Evolutionary conservation across 768 basidiomycete genomes (phyloP).

Genomic region (Solioccasus polychromus): DNA sequence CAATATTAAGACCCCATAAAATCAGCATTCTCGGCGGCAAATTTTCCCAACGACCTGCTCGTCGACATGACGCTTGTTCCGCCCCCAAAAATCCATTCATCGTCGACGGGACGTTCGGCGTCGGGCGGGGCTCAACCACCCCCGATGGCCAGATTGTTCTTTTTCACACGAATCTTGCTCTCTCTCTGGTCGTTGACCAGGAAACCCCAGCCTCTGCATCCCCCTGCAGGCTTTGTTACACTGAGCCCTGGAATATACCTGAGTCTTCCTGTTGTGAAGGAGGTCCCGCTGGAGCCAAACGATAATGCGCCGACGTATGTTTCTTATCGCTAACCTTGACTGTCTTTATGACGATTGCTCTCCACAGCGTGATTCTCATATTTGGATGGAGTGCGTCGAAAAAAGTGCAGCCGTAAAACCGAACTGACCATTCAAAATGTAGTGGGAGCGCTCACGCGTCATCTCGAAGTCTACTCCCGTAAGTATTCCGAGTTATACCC

Average conservation of each 20-base stretch:
- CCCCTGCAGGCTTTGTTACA: constrained; percentile 16
- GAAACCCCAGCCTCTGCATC: constrained; percentile 9
- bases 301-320: constrained; percentile 22
- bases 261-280: neutral
- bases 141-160: no score
- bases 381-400: constrained; percentile 32
- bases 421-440: neutral
- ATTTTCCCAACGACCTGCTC: no score
- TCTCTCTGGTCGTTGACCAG: neutral
- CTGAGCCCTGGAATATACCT: constrained; percentile 17
- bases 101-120: no score
- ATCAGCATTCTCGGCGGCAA: no score
- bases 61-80: no score
- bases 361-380: constrained; percentile 25
- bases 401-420: neutral
- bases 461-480: constrained; percentile 23
- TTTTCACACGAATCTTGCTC: no score
- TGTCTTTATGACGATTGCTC: neutral
- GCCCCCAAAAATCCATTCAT: no score
- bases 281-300: neutral
- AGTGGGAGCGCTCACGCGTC: constrained; percentile 29
- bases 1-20: no score
- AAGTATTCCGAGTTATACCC: constrained; percentile 27
- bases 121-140: no score
- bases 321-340: neutral